A percentile compares a stretch with the other conserved stretches of the same genome.
phyloP scores from a whole-genome alignment of 805 yeast species.

The Zygosaccharomyces bailii region DNA sequence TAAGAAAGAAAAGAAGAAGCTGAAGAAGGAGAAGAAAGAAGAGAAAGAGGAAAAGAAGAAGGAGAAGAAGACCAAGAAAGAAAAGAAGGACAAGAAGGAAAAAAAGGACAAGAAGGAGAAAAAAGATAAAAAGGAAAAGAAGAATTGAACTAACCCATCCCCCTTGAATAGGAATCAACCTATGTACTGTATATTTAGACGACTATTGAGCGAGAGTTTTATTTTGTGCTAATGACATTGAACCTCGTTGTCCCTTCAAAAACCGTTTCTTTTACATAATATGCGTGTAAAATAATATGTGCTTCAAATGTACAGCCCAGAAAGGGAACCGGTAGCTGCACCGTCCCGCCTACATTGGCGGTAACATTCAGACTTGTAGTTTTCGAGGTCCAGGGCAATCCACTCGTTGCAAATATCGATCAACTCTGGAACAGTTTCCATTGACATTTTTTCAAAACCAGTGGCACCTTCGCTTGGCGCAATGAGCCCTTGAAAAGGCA shows the following conservation, averaged over 20 bases:
- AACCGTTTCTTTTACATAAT: slow-evolving; percentile 1
- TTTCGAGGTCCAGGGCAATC: slow-evolving; percentile 12
- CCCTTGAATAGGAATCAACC: slow-evolving; percentile 10
- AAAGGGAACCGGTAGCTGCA: slow-evolving; percentile 32
- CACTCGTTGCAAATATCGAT: slow-evolving; percentile 21
- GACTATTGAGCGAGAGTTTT: slow-evolving; percentile 13
- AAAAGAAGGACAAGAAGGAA: slow-evolving; percentile 42
- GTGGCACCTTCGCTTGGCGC: slow-evolving; percentile 59
- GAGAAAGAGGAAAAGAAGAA: slow-evolving; percentile 49
- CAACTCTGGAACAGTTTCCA: slow-evolving; percentile 28
- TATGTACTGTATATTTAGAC: slow-evolving; percentile 34
- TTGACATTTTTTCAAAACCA: slow-evolving; percentile 52
- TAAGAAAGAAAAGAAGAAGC: slow-evolving; percentile 49
- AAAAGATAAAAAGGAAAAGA: slow-evolving; percentile 24
- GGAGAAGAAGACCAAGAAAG: slow-evolving; percentile 46
- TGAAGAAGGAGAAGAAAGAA: slow-evolving; percentile 48
- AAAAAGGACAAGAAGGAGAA: slow-evolving; percentile 30
- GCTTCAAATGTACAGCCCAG: slow-evolving; percentile 31
- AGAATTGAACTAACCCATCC: slow-evolving; percentile 9
- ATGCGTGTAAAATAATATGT: not conserved
- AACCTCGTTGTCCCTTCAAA: slow-evolving; percentile 8
- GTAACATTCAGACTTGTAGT: slow-evolving; percentile 27
- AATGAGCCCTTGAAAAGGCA: slow-evolving; percentile 20
- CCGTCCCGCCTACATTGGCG: slow-evolving; percentile 33
- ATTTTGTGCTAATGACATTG: slow-evolving; percentile 2